Evolutionary conservation across 768 basidiomycete genomes (phyloP).

Genomic region (Mycena filopes): DNA sequence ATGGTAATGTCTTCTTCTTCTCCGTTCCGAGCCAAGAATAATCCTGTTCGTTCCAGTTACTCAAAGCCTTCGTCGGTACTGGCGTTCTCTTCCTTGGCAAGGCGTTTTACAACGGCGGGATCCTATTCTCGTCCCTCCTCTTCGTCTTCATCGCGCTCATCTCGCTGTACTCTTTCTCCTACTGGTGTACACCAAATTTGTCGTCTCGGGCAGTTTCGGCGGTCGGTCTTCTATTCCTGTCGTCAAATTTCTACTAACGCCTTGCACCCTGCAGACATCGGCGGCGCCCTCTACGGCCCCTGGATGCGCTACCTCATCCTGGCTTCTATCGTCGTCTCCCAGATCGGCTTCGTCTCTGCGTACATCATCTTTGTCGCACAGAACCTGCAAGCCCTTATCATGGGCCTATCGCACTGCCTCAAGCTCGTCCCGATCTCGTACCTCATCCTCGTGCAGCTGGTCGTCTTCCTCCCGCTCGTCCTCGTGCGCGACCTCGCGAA

Average conservation of each 20-base stretch:
- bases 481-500: slow-evolving; percentile 95
- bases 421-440: slow-evolving; percentile 74
- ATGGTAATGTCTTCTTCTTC: slow-evolving; percentile 70
- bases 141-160: slow-evolving; percentile 86
- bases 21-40: not conserved
- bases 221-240: slow-evolving; percentile 56
- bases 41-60: slow-evolving; percentile 58
- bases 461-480: slow-evolving; percentile 90
- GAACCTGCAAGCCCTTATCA: slow-evolving; percentile 88
- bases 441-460: slow-evolving; percentile 85
- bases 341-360: slow-evolving; percentile 87
- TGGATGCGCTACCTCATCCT: slow-evolving; percentile 95
- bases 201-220: slow-evolving; percentile 93
- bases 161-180: slow-evolving; percentile 94
- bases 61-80: slow-evolving; percentile 96
- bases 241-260: slow-evolving; percentile 3
- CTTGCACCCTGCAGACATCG: slow-evolving; percentile 73
- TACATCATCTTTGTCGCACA: slow-evolving; percentile 97
- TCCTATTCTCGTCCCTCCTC: slow-evolving; percentile 85
- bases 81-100: slow-evolving; percentile 96
- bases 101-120: slow-evolving; percentile 97
- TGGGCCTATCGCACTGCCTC: slow-evolving; percentile 81
- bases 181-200: slow-evolving; percentile 86
- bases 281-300: slow-evolving; percentile 89
- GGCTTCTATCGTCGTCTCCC: slow-evolving; percentile 87